A percentile compares a stretch with the other conserved stretches of the same genome.
phyloP scores from a whole-genome alignment of 345 rosid genomes.

The Hibiscus tridactylites region DNA sequence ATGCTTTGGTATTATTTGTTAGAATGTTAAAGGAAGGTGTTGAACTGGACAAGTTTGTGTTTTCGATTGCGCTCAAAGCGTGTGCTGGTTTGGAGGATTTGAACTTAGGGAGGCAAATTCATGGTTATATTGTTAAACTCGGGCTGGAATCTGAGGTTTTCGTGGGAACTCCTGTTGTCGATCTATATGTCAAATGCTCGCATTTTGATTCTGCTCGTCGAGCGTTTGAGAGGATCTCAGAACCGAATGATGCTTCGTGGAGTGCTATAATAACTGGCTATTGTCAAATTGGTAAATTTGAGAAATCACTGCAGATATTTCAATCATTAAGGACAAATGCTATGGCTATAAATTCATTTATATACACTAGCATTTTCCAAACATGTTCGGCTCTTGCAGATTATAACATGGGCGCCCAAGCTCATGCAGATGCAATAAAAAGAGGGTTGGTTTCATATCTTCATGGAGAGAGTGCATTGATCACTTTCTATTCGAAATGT shows the following conservation, averaged over 20 bases:
- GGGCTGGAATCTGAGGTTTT: slow-evolving; percentile 61
- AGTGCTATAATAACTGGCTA: slow-evolving; percentile 57
- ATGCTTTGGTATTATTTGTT: slow-evolving; percentile 37
- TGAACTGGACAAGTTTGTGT: slow-evolving; percentile 53
- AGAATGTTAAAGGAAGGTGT: slow-evolving; percentile 45
- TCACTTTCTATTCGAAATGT: slow-evolving; percentile 64
- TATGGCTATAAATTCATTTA: slow-evolving; percentile 40
- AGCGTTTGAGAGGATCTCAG: slow-evolving; percentile 42
- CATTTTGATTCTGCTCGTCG: slow-evolving; percentile 43
- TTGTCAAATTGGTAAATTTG: slow-evolving; percentile 49
- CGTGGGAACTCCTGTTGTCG: slow-evolving; percentile 71
- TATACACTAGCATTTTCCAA: slow-evolving; percentile 64
- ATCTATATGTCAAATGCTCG: slow-evolving; percentile 53
- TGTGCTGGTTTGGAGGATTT: slow-evolving; percentile 43
- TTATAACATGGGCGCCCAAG: slow-evolving; percentile 53
- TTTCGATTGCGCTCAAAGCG: slow-evolving; percentile 64
- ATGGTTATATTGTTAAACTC: slow-evolving; percentile 45
- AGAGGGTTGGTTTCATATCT: slow-evolving; percentile 40
- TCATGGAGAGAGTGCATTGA: slow-evolving; percentile 60
- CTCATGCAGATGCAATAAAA: slow-evolving; percentile 73
- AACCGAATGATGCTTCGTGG: slow-evolving; percentile 72
- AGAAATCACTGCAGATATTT: slow-evolving; percentile 42
- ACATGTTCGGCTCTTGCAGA: slow-evolving; percentile 63
- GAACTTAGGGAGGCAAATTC: slow-evolving; percentile 54
- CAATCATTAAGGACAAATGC: slow-evolving; percentile 38